Conservation (phyloP, 23 red algal species). For the Gracilaria gracilis region DNA sequence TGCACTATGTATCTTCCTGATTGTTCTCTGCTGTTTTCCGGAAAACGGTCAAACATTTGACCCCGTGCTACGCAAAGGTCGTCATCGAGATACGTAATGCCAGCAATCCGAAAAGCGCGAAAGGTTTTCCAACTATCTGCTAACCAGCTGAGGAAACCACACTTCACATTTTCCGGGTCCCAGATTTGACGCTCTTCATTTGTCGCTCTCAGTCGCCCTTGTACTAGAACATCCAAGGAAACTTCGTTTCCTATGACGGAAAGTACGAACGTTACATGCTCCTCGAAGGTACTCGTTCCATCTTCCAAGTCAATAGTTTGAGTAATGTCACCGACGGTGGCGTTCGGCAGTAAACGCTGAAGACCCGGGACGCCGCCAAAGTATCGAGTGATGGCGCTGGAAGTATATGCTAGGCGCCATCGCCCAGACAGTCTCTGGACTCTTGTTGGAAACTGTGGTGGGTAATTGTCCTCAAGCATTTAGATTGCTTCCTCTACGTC, state of each 20-base stretch:
- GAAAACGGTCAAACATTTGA: constrained; percentile 60
- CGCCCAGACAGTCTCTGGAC: constrained; percentile 24
- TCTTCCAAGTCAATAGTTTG: constrained; percentile 57
- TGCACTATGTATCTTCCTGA: not conserved
- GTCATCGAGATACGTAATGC: constrained; percentile 70
- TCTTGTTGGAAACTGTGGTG: constrained; percentile 28
- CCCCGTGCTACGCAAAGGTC: constrained; percentile 60
- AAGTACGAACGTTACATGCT: constrained; percentile 44
- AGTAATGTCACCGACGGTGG: constrained; percentile 38
- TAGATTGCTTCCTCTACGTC: constrained; percentile 57
- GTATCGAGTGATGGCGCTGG: constrained; percentile 54
- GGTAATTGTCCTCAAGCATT: constrained; percentile 42
- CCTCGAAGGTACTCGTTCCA: constrained; percentile 46
- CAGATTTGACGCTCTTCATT: constrained; percentile 56
- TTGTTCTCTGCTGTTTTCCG: not conserved
- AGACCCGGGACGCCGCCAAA: constrained; percentile 70
- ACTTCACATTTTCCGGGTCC: constrained; percentile 58
- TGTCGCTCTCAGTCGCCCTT: constrained; percentile 41
- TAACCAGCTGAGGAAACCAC: constrained; percentile 43
- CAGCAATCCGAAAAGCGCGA: constrained; percentile 64
- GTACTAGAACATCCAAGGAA: constrained; percentile 16
- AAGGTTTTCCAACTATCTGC: constrained; percentile 82
- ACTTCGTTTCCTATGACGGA: constrained; percentile 40
- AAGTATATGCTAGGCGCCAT: constrained; percentile 69
- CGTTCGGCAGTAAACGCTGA: constrained; percentile 56